phyloP scores from a whole-genome alignment of 768 basidiomycete genomes.

The Rhodocollybia butyracea region DNA sequence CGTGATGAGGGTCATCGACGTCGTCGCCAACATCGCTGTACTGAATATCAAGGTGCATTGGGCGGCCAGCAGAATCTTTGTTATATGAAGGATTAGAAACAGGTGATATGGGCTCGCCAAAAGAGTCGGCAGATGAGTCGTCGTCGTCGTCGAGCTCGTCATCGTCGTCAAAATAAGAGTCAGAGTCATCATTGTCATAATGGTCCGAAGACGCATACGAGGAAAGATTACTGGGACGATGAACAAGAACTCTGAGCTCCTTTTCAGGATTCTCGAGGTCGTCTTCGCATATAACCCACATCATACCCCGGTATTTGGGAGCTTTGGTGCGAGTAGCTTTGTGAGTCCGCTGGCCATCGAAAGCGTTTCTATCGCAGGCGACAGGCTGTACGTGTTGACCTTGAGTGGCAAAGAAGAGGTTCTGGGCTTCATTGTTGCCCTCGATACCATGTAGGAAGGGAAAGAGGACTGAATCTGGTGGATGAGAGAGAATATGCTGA shows the following conservation, averaged over 20 bases:
- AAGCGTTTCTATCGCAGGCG: constrained; percentile 1
- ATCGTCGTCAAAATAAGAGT: constrained; percentile 19
- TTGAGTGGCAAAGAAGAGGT: constrained; percentile 67
- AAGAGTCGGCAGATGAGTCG: constrained; percentile 15
- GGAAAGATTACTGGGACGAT: constrained; percentile 21
- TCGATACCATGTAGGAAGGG: constrained; percentile 89
- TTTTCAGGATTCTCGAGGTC: constrained; percentile 40
- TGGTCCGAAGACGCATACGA: constrained; percentile 9
- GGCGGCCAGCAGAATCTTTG: background rate
- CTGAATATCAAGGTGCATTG: constrained; percentile 24
- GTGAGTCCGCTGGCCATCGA: constrained; percentile 8
- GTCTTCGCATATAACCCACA: constrained; percentile 82
- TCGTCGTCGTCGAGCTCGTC: constrained; percentile 22
- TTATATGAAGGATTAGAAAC: background rate
- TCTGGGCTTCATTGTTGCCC: constrained; percentile 75
- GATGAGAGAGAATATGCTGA: constrained; percentile 47
- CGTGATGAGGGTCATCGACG: constrained; percentile 2
- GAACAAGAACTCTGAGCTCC: constrained; percentile 26
- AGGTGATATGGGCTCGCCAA: constrained; percentile 1
- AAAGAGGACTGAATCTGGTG: constrained; percentile 80
- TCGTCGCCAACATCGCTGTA: constrained; percentile 10
- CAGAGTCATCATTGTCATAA: constrained; percentile 12
- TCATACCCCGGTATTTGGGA: constrained; percentile 62
- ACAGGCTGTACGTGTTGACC: constrained; percentile 13
- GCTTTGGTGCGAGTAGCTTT: constrained; percentile 23